phyloP scores from a whole-genome alignment of 176 grass and related monocot genomes.

The Poa pratensis region DNA sequence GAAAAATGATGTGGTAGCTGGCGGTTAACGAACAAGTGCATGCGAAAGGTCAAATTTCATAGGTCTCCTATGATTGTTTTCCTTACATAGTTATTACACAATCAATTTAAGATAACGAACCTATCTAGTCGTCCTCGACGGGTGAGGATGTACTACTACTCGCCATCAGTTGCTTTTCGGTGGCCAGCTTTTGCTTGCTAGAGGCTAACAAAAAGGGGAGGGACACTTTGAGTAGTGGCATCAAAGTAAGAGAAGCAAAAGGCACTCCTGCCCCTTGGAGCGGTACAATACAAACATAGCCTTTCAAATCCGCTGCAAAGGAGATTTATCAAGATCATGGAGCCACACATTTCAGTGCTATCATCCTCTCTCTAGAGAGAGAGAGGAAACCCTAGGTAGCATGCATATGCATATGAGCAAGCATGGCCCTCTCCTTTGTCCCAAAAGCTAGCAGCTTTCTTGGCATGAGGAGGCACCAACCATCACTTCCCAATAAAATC shows the following conservation, averaged over 20 bases:
- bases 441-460: constrained; percentile 54
- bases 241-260: constrained; percentile 61
- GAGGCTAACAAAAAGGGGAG: constrained; percentile 67
- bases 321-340: constrained; percentile 59
- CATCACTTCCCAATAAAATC: constrained; percentile 67
- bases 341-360: constrained; percentile 54
- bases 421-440: constrained; percentile 44
- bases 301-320: constrained; percentile 58
- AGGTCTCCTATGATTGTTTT: constrained; percentile 40
- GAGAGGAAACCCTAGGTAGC: constrained; percentile 44
- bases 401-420: constrained; percentile 6
- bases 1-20: neutral
- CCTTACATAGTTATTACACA: constrained; percentile 45
- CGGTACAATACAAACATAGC: constrained; percentile 59
- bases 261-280: constrained; percentile 48
- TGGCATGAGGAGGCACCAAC: constrained; percentile 66
- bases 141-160: constrained; percentile 27
- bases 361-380: constrained; percentile 12
- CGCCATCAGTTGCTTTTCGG: constrained; percentile 36
- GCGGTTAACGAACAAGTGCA: neutral
- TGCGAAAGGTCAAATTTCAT: neutral
- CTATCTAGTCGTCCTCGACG: constrained; percentile 37
- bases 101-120: constrained; percentile 63
- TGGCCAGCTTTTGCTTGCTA: constrained; percentile 41
- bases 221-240: constrained; percentile 48